Conservation (phyloP, 768 basidiomycete genomes). For the Boletus rubescentipes region DNA sequence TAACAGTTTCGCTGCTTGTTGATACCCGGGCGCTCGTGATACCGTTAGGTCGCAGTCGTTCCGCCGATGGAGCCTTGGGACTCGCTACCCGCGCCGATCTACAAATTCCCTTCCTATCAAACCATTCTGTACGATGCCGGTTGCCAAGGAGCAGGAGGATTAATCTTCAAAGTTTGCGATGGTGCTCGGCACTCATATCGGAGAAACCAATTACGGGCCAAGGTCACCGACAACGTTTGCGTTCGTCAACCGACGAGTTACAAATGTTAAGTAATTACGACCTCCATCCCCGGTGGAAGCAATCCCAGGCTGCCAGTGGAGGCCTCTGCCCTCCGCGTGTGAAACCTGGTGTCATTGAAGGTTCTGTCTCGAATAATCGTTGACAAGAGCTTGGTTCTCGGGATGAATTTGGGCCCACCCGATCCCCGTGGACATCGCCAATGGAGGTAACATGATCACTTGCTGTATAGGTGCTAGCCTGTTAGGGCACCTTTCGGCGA, state of each 20-base stretch:
- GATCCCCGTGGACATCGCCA: neutral
- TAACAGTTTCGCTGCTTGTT: neutral
- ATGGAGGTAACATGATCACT: neutral
- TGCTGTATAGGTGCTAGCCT: neutral
- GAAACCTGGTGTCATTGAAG: neutral
- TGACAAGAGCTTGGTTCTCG: neutral
- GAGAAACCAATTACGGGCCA: neutral
- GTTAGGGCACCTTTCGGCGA: neutral
- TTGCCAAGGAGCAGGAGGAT: neutral
- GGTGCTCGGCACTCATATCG: neutral
- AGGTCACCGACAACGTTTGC: constrained; percentile 1
- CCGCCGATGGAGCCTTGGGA: neutral
- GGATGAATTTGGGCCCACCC: neutral
- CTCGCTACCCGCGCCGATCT: neutral
- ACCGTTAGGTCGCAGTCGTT: neutral
- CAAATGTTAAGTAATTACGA: neutral
- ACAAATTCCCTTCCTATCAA: neutral
- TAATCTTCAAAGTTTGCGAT: too few species aligned
- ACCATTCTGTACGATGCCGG: neutral
- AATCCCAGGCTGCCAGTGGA: too few species aligned
- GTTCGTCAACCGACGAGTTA: neutral
- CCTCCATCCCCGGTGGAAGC: neutral
- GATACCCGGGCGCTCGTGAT: neutral
- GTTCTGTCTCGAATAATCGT: neutral
- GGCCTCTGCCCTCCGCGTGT: neutral